These are phyloP conservation scores for Pythium scleroteichum DNA, from an alignment of 352 stramenopile genomes.

Conservation along the genomic window DNA sequence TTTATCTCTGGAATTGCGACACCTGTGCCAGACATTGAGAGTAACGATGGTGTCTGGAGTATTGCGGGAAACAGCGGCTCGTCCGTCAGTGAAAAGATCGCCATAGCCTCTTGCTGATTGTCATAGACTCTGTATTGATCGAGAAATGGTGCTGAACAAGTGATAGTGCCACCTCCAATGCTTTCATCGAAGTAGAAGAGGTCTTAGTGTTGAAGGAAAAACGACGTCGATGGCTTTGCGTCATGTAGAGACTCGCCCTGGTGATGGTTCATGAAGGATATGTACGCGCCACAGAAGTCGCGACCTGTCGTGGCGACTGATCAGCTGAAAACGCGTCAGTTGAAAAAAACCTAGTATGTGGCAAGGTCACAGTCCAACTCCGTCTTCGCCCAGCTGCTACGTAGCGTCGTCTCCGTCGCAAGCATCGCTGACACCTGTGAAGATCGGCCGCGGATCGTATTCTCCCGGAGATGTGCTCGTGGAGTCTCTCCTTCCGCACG, in stretches of 20 bases:
- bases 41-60: no score
- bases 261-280: background rate
- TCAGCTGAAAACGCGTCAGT: no score
- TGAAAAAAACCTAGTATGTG: background rate
- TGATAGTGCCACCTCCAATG: constrained; percentile 27
- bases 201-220: constrained; percentile 63
- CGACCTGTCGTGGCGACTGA: background rate
- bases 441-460: constrained; percentile 52
- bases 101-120: constrained; percentile 15
- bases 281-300: background rate
- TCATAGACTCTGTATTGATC: constrained; percentile 53
- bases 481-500: constrained; percentile 54
- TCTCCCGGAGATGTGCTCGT: constrained; percentile 59
- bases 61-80: no score
- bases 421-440: constrained; percentile 39
- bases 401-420: constrained; percentile 15
- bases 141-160: constrained; percentile 34
- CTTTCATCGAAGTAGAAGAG: constrained; percentile 72
- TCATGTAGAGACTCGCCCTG: background rate
- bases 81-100: no score
- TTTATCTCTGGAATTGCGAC: no score
- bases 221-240: constrained; percentile 26
- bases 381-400: background rate
- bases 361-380: background rate
- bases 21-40: no score